Evolutionary conservation across 441 rosid genomes (phyloP).

Genomic region (Gossypium gossypioides): DNA sequence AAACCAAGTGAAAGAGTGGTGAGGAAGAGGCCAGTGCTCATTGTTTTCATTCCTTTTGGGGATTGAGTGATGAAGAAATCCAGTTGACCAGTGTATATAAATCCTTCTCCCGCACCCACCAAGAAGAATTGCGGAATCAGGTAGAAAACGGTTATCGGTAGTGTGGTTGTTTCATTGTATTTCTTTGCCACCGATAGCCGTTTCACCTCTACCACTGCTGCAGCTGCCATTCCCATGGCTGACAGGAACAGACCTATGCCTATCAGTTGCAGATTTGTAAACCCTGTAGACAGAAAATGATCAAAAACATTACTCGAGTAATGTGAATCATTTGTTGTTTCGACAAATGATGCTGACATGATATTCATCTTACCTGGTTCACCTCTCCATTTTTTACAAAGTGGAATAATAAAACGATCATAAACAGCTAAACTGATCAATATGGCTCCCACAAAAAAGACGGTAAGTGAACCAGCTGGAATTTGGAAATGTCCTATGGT

Average conservation of each 20-base stretch:
- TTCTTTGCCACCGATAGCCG: slow-evolving; percentile 34
- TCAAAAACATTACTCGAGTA: not conserved
- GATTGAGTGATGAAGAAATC: slow-evolving; percentile 89
- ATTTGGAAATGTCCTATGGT: slow-evolving; percentile 55
- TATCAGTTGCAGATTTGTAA: slow-evolving; percentile 56
- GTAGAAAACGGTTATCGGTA: slow-evolving; percentile 61
- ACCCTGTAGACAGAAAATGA: slow-evolving; percentile 35
- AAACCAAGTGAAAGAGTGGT: slow-evolving; percentile 49
- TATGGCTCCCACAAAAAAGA: slow-evolving; percentile 67
- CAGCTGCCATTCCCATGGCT: slow-evolving; percentile 60
- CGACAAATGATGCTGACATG: not conserved
- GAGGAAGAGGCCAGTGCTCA: slow-evolving; percentile 51
- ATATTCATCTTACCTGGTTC: slow-evolving; percentile 46
- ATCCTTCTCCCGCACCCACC: slow-evolving; percentile 80
- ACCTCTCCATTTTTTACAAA: slow-evolving; percentile 78
- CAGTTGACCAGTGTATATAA: slow-evolving; percentile 85
- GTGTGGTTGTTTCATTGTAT: slow-evolving; percentile 17
- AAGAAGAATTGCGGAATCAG: slow-evolving; percentile 72
- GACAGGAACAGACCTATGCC: slow-evolving; percentile 63
- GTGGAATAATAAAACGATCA: slow-evolving; percentile 65
- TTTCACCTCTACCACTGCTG: slow-evolving; percentile 49
- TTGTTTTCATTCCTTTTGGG: slow-evolving; percentile 80
- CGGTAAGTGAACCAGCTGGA: slow-evolving; percentile 81
- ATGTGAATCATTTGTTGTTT: not conserved
- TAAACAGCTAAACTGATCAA: slow-evolving; percentile 53